phyloP scores from a whole-genome alignment of 805 yeast genomes.

The Yamadazyma philogaea region DNA sequence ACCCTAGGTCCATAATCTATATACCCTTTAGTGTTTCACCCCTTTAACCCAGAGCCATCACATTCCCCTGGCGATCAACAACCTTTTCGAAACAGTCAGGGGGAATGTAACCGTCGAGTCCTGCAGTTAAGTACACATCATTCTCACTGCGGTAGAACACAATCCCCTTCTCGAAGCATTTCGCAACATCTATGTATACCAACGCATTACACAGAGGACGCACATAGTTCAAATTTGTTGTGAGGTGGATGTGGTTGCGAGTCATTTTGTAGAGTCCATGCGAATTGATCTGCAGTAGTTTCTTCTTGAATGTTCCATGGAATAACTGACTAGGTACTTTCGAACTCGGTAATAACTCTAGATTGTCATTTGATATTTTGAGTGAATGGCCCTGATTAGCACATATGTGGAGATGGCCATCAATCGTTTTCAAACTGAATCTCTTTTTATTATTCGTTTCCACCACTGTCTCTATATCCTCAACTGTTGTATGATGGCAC shows the following conservation, averaged over 20 bases:
- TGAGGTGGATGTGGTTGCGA: conserved; percentile 84
- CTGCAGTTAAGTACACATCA: conserved; percentile 45
- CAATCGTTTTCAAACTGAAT: conserved; percentile 46
- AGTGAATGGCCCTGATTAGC: conserved; percentile 95
- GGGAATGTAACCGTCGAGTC: conserved; percentile 10
- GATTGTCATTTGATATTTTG: conserved; percentile 37
- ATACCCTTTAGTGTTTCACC: background rate
- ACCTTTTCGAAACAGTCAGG: conserved; percentile 3
- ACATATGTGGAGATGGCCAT: conserved; percentile 46
- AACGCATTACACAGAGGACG: conserved; percentile 54
- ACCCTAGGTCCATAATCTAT: no score
- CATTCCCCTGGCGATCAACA: background rate
- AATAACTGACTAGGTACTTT: conserved; percentile 55
- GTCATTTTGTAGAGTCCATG: conserved; percentile 54
- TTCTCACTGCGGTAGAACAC: conserved; percentile 63
- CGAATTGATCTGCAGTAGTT: conserved; percentile 44
- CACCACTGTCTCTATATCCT: conserved; percentile 62
- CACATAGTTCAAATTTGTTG: conserved; percentile 73
- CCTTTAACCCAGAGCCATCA: background rate
- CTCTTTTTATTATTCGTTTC: conserved; percentile 66
- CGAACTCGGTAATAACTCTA: conserved; percentile 33
- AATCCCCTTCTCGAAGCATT: conserved; percentile 43
- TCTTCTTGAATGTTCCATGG: conserved; percentile 74
- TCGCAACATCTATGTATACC: conserved; percentile 58
- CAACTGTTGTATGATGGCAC: conserved; percentile 49